Evolutionary conservation across 1,284 basidiomycete species (phyloP).

Genomic region (Sporisorium graminicola): DNA sequence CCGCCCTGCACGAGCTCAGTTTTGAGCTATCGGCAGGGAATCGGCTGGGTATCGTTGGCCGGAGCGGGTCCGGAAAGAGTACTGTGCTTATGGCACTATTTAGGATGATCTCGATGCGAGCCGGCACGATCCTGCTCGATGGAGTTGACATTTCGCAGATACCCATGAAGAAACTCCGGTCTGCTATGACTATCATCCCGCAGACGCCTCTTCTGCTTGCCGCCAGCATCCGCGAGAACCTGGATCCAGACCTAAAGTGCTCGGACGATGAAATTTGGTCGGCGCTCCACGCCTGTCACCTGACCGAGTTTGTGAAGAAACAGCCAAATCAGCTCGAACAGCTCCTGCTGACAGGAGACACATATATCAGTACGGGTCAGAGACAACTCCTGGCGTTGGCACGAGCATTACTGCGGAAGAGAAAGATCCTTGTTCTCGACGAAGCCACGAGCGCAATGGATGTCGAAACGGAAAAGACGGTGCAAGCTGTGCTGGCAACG

Average conservation of each 20-base stretch:
- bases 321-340: conserved; percentile 49
- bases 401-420: conserved; percentile 73
- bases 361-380: conserved; percentile 53
- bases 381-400: conserved; percentile 71
- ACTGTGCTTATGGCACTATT: conserved; percentile 54
- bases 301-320: conserved; percentile 53
- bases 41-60: conserved; percentile 48
- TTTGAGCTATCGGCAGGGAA: conserved; percentile 39
- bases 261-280: conserved; percentile 62
- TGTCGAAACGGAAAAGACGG: conserved; percentile 66
- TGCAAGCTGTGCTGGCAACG: conserved; percentile 75
- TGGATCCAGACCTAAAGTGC: conserved; percentile 51
- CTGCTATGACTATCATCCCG: conserved; percentile 54
- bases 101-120: conserved; percentile 44
- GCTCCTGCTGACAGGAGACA: conserved; percentile 23
- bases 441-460: conserved; percentile 69
- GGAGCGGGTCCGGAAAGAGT: conserved; percentile 57
- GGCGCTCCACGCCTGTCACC: conserved; percentile 55
- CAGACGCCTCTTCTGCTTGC: conserved; percentile 63
- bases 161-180: conserved; percentile 29
- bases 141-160: conserved; percentile 32
- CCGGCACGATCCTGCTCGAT: conserved; percentile 49
- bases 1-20: conserved; percentile 47
- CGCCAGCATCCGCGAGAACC: conserved; percentile 61
- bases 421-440: conserved; percentile 74